Conservation (phyloP, 192 early-diverging fungal species). For the Podila epicladia region DNA sequence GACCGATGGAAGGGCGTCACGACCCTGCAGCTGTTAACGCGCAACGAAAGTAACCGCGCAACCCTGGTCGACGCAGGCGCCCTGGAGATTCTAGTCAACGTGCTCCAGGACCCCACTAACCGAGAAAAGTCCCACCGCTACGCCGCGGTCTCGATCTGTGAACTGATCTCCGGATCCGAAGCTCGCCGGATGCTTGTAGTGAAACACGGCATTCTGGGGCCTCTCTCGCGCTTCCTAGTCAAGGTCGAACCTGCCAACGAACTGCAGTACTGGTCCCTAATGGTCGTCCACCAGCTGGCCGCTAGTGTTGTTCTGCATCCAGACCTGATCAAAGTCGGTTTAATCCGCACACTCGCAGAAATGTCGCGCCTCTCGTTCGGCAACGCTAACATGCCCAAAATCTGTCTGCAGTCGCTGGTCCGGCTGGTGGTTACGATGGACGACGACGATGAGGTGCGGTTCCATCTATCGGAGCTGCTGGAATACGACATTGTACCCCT, state of each 20-base stretch:
- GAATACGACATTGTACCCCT: slow-evolving; percentile 75
- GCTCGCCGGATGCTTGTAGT: slow-evolving; percentile 66
- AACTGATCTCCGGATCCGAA: slow-evolving; percentile 71
- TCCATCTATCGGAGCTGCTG: slow-evolving; percentile 62
- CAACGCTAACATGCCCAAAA: slow-evolving; percentile 85
- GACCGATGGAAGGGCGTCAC: slow-evolving; percentile 66
- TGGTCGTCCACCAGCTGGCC: slow-evolving; percentile 79
- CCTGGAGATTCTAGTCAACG: slow-evolving; percentile 64
- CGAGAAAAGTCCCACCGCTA: slow-evolving; percentile 67
- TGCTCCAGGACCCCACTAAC: slow-evolving; percentile 61
- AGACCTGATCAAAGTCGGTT: slow-evolving; percentile 34
- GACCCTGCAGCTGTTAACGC: slow-evolving; percentile 73
- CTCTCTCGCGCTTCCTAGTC: slow-evolving; percentile 65
- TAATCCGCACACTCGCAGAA: slow-evolving; percentile 67
- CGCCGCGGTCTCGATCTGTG: slow-evolving; percentile 75
- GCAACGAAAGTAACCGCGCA: slow-evolving; percentile 66
- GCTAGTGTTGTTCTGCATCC: slow-evolving; percentile 42
- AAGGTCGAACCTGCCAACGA: slow-evolving; percentile 71
- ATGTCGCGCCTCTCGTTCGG: slow-evolving; percentile 84
- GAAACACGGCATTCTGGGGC: slow-evolving; percentile 68
- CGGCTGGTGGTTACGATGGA: slow-evolving; percentile 70
- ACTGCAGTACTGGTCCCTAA: slow-evolving; percentile 81
- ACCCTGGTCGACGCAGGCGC: slow-evolving; percentile 67
- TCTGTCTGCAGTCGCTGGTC: slow-evolving; percentile 81
- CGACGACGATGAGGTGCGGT: slow-evolving; percentile 54